phyloP scores from a whole-genome alignment of 2,329 filamentous ascomycete species.

The Cadophora gregata region DNA sequence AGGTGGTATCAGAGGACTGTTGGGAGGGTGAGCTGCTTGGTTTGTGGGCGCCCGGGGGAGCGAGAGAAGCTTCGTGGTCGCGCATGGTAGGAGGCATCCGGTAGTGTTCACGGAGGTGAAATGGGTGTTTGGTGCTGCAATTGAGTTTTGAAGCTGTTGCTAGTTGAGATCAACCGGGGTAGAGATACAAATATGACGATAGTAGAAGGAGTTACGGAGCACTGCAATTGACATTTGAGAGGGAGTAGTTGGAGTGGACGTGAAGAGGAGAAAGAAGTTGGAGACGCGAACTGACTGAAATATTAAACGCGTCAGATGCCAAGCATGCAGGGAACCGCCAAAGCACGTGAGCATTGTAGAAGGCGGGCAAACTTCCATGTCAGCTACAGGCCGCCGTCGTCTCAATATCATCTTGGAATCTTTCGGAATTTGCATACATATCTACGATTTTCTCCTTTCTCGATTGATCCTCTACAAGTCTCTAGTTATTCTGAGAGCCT shows the following conservation, averaged over 20 bases:
- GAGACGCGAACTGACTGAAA: slow-evolving; percentile 15
- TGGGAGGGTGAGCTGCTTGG: slow-evolving; percentile 75
- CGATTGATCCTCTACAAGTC: background rate
- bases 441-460: background rate
- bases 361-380: background rate
- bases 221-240: slow-evolving; percentile 39
- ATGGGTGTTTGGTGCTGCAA: slow-evolving; percentile 38
- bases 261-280: slow-evolving; percentile 16
- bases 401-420: background rate
- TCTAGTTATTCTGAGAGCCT: background rate
- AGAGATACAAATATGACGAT: slow-evolving; percentile 22
- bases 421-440: background rate
- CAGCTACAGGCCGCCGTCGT: no score
- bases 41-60: slow-evolving; percentile 46
- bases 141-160: slow-evolving; percentile 31
- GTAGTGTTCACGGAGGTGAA: slow-evolving; percentile 30
- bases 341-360: slow-evolving; percentile 20
- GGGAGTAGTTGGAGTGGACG: slow-evolving; percentile 36
- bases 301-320: background rate
- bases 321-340: slow-evolving; percentile 16
- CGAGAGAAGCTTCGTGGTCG: slow-evolving; percentile 54
- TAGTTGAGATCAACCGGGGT: slow-evolving; percentile 29
- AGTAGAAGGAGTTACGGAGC: slow-evolving; percentile 23
- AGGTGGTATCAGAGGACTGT: slow-evolving; percentile 81
- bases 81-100: slow-evolving; percentile 34